Conservation (phyloP, 306 rosid species). For the Vigna trinervia region DNA sequence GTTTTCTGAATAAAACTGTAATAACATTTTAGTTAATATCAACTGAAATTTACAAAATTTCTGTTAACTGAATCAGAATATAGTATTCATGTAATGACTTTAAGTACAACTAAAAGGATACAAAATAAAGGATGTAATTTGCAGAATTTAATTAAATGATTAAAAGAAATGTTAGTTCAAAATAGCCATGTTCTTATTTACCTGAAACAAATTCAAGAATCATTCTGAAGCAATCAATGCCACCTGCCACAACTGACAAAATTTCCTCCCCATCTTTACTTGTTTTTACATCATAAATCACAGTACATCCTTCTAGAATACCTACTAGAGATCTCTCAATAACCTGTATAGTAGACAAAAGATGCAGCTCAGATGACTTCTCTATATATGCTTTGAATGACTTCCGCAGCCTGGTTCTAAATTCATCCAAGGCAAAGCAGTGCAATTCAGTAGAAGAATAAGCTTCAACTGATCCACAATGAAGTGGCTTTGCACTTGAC, state of each 20-base stretch:
- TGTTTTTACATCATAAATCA: conserved; percentile 64
- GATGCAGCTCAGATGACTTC: conserved; percentile 73
- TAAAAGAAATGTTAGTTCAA: conserved; percentile 21
- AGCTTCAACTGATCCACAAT: conserved; percentile 54
- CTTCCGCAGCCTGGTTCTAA: conserved; percentile 49
- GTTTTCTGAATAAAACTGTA: conserved; percentile 16
- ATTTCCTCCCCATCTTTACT: conserved; percentile 68
- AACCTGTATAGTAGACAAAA: conserved; percentile 72
- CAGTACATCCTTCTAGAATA: conserved; percentile 58
- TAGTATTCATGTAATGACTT: background rate
- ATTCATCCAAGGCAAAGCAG: conserved; percentile 63
- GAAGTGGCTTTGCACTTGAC: conserved; percentile 60
- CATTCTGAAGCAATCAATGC: conserved; percentile 83
- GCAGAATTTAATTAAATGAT: conserved; percentile 32
- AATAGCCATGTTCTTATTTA: conserved; percentile 46
- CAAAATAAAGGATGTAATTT: conserved; percentile 30
- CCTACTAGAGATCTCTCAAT: conserved; percentile 88
- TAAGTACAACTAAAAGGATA: background rate
- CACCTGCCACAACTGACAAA: conserved; percentile 78
- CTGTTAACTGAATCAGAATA: conserved; percentile 21
- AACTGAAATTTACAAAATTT: conserved; percentile 13
- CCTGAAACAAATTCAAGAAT: conserved; percentile 89
- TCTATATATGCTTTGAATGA: conserved; percentile 70
- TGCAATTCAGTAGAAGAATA: conserved; percentile 53
- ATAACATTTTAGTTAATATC: conserved; percentile 13